Conservation (phyloP, 495 filamentous ascomycete genomes). For the Penicillium salamii region DNA sequence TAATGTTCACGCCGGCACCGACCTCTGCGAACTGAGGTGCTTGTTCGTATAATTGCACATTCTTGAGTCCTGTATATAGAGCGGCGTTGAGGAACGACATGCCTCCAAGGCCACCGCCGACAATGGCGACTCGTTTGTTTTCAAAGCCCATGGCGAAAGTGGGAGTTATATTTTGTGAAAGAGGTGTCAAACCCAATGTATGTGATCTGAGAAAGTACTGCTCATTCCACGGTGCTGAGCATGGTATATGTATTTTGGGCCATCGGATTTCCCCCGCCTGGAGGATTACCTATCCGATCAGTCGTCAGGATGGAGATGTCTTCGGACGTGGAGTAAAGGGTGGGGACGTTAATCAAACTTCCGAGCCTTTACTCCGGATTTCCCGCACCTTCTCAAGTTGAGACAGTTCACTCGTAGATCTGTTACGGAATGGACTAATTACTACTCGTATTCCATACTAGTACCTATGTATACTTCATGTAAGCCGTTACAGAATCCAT, state of each 20-base stretch:
- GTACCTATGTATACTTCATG: too few species aligned
- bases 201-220: neutral
- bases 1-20: slow-evolving; percentile 53
- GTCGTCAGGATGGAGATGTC: slow-evolving; percentile 8
- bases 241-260: slow-evolving; percentile 11
- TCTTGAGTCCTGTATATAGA: slow-evolving; percentile 51
- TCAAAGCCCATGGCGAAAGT: slow-evolving; percentile 26
- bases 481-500: too few species aligned
- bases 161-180: neutral
- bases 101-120: slow-evolving; percentile 59
- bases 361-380: slow-evolving; percentile 10
- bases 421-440: too few species aligned
- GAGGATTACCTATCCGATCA: slow-evolving; percentile 19
- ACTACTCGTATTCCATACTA: too few species aligned
- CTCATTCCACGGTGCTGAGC: neutral
- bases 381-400: slow-evolving; percentile 15
- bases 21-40: slow-evolving; percentile 49
- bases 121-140: slow-evolving; percentile 46
- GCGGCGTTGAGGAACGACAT: slow-evolving; percentile 40
- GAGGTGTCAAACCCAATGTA: neutral
- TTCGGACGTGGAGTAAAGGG: slow-evolving; percentile 22
- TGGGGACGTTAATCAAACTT: slow-evolving; percentile 2
- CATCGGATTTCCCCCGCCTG: slow-evolving; percentile 14
- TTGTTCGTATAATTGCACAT: slow-evolving; percentile 51
- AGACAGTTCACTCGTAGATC: too few species aligned